Base-by-base conservation (phyloP, 2,329 filamentous ascomycete genomes). In the Talaromyces piceae region DNA sequence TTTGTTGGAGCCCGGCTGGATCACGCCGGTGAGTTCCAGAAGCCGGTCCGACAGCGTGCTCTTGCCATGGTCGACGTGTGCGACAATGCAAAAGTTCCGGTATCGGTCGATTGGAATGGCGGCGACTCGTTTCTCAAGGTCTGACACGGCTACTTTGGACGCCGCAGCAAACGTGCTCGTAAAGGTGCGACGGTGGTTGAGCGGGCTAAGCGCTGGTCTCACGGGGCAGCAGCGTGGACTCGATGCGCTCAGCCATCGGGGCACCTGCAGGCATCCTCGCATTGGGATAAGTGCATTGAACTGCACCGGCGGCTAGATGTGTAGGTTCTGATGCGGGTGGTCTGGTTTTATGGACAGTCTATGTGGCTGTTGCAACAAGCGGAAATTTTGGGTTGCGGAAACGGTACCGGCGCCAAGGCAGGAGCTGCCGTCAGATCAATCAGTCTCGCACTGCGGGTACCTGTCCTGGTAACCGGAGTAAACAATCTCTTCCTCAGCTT, bases 21-120 rank as follows among this genome's bases (percentile, higher is more conserved):
- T 97, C 5, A 91, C 97, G 18, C 93, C 91, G 1, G 93, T 98
- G 57, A 94, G 77, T 76, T 98, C 93, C 56, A 98, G 80, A 49
- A 98, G 75, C 2, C 93, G 86, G 64, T 98, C 93, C 59, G 86
- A 91, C 49, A 98, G 82, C 4, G 93, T 98, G 66, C 88, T 95
- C 72, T 98, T 98, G 63, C 93, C 93, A 82, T 98, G 93, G 68
- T 98, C 93, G 66, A 98, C 94, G 68, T 98, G 93, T 8, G 93
- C 93, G 47, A 98, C 91, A 63, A 98, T 97, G 71, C 93, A 98
- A 69, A 98, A 98, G 70, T 98, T 98, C 56, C 93, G 86, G 63
- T 80, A 78, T 31, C 75, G 69, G 31, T 77, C 74, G 49, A 78
- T 70, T 6, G 76, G 76, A 48, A 78, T 77, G 3, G 67, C 68